phyloP scores from a whole-genome alignment of 2,329 filamentous ascomycete species.

The Aspergillus fumigatus region DNA sequence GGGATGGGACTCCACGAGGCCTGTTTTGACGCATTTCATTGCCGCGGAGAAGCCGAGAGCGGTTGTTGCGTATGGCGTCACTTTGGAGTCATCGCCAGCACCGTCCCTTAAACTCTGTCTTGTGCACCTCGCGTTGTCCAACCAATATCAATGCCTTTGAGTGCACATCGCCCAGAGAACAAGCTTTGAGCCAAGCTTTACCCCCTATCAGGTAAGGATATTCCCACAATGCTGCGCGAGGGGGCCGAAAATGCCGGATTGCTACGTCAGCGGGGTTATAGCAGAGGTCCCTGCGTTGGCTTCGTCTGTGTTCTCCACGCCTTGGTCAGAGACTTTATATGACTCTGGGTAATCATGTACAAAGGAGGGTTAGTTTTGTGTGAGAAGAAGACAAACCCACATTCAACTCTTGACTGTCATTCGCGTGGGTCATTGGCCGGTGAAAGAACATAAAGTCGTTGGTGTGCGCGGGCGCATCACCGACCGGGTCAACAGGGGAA shows the following conservation, averaged over 20 bases:
- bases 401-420: background rate
- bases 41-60: background rate
- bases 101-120: too few species aligned
- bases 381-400: too few species aligned
- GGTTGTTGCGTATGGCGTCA: background rate
- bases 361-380: background rate
- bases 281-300: background rate
- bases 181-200: background rate
- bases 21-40: background rate
- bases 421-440: background rate
- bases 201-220: background rate
- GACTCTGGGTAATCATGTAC: background rate
- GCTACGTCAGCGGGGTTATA: background rate
- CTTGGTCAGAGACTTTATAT: too few species aligned
- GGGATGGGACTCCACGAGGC: background rate
- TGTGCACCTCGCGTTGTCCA: too few species aligned
- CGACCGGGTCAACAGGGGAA: constrained; percentile 34
- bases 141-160: background rate
- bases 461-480: constrained; percentile 31
- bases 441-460: constrained; percentile 22
- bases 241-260: background rate
- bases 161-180: too few species aligned
- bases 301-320: background rate
- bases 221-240: background rate
- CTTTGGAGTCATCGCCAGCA: background rate